Evolutionary conservation across 2,329 filamentous ascomycete species (phyloP).

Genomic region (Trichoderma oligosporum): DNA sequence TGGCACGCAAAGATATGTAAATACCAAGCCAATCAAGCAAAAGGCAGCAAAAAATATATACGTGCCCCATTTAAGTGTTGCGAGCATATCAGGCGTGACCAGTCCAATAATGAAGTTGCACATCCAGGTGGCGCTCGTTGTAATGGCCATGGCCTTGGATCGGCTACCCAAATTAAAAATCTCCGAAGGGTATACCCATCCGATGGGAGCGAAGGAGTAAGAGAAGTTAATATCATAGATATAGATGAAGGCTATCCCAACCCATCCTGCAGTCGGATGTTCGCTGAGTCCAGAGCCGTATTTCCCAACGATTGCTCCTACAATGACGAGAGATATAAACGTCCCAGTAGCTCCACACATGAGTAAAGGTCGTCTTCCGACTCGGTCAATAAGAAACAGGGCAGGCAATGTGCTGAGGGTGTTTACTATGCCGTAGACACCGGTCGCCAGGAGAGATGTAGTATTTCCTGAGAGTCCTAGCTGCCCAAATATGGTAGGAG

Average conservation of each 20-base stretch:
- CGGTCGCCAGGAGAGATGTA: slow-evolving; percentile 50
- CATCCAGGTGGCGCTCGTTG: slow-evolving; percentile 46
- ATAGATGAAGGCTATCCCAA: slow-evolving; percentile 63
- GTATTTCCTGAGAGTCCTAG: slow-evolving; percentile 42
- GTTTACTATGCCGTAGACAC: slow-evolving; percentile 55
- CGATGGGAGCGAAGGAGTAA: slow-evolving; percentile 59
- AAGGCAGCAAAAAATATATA: slow-evolving; percentile 60
- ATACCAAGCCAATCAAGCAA: slow-evolving; percentile 46
- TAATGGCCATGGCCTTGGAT: slow-evolving; percentile 58
- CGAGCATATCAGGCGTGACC: slow-evolving; percentile 46
- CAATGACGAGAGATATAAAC: slow-evolving; percentile 54
- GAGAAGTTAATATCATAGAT: slow-evolving; percentile 61
- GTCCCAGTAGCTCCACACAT: slow-evolving; percentile 62
- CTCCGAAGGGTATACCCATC: slow-evolving; percentile 63
- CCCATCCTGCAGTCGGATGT: slow-evolving; percentile 42
- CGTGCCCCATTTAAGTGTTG: slow-evolving; percentile 48
- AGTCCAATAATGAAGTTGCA: slow-evolving; percentile 37
- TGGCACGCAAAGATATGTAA: slow-evolving; percentile 53
- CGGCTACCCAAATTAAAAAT: slow-evolving; percentile 56
- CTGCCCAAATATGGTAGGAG: slow-evolving; percentile 43
- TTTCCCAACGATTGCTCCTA: slow-evolving; percentile 47
- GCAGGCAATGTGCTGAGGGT: slow-evolving; percentile 42
- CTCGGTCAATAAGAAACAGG: slow-evolving; percentile 49
- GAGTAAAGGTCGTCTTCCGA: slow-evolving; percentile 60
- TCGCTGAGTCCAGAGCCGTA: slow-evolving; percentile 39